Percentiles rank a stretch among this genome's conserved stretches.
Conservation (phyloP, 2,329 filamentous ascomycete species). For the Amauroascus verrucosus region DNA sequence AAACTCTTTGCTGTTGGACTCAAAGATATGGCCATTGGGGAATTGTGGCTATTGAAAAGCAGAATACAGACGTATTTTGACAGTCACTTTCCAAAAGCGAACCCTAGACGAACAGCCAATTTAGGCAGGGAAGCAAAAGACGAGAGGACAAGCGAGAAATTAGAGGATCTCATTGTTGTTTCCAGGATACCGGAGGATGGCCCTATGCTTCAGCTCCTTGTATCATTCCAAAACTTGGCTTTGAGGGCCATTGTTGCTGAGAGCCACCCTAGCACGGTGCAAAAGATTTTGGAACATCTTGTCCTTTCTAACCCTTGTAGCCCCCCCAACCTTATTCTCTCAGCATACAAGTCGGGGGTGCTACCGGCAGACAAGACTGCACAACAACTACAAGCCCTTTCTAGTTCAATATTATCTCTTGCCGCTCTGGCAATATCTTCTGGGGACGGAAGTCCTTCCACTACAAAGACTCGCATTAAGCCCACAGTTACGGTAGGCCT, state of each 20-base stretch:
- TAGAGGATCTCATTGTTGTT: conserved; percentile 22
- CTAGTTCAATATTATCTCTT: conserved; percentile 33
- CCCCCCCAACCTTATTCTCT: conserved; percentile 32
- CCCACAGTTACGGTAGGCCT: conserved; percentile 27
- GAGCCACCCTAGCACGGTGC: conserved; percentile 24
- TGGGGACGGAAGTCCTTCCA: conserved; percentile 8
- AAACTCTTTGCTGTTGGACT: conserved; percentile 34
- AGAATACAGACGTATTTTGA: conserved; percentile 29
- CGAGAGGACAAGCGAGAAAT: conserved; percentile 13
- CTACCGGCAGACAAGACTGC: conserved; percentile 33
- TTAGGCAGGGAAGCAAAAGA: not conserved
- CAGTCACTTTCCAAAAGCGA: conserved; percentile 8
- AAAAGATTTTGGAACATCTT: conserved; percentile 26
- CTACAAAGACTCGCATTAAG: conserved; percentile 19
- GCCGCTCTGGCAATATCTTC: conserved; percentile 19
- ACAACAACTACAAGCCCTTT: conserved; percentile 36
- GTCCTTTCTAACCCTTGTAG: conserved; percentile 29
- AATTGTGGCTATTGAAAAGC: conserved; percentile 32
- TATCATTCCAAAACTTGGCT: conserved; percentile 32
- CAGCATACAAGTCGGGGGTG: conserved; percentile 29
- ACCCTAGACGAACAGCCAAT: conserved; percentile 4
- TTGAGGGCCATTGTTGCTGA: conserved; percentile 31
- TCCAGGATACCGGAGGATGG: conserved; percentile 4
- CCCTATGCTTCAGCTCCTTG: conserved; percentile 5
- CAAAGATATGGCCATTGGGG: conserved; percentile 33